Conservation (phyloP, 805 yeast genomes). For the Yarrowia sp. region DNA sequence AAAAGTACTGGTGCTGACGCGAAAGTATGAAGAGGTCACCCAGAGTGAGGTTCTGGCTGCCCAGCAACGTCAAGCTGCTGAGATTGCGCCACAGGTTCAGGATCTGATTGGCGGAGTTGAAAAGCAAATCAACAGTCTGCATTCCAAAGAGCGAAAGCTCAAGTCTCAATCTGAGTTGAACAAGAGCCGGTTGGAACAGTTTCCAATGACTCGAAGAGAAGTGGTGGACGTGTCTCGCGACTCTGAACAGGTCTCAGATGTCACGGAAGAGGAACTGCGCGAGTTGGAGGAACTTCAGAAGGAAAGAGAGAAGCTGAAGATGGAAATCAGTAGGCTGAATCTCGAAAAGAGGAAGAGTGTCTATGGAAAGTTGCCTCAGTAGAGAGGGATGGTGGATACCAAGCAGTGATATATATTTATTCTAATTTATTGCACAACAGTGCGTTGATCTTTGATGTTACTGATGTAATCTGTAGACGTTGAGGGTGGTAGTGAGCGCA, state of each 20-base stretch:
- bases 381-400: background rate
- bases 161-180: slow-evolving; percentile 29
- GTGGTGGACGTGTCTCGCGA: slow-evolving; percentile 14
- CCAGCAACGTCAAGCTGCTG: slow-evolving; percentile 25
- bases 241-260: background rate
- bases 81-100: slow-evolving; percentile 35
- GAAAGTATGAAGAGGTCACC: slow-evolving; percentile 34
- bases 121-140: slow-evolving; percentile 17
- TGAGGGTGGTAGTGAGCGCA: too few species aligned
- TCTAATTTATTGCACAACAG: slow-evolving; percentile 5
- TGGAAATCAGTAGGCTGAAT: slow-evolving; percentile 25
- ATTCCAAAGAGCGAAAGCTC: slow-evolving; percentile 18
- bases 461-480: too few species aligned
- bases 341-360: slow-evolving; percentile 24
- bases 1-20: slow-evolving; percentile 23
- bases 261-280: slow-evolving; percentile 6
- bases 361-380: slow-evolving; percentile 15
- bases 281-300: slow-evolving; percentile 19
- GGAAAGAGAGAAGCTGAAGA: slow-evolving; percentile 20
- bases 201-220: slow-evolving; percentile 12
- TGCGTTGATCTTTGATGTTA: too few species aligned
- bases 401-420: background rate
- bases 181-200: slow-evolving; percentile 30
- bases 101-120: slow-evolving; percentile 24
- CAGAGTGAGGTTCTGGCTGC: slow-evolving; percentile 33